phyloP scores from a whole-genome alignment of 1,284 basidiomycete genomes.

The Thelephora terrestris region DNA sequence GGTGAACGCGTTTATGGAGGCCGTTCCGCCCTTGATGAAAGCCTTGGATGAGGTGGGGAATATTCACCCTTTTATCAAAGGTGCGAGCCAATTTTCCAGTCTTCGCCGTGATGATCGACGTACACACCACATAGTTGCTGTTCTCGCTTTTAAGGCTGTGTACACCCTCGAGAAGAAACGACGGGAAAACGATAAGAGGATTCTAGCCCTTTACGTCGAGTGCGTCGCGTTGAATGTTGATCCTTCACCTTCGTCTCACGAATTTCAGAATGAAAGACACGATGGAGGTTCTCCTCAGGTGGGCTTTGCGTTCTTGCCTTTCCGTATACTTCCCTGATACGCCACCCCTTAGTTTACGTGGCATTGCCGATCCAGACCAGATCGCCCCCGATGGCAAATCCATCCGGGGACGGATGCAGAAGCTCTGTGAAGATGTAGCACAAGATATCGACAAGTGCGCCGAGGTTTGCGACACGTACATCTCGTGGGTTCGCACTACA shows the following conservation, averaged over 20 bases:
- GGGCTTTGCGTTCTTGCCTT: constrained; percentile 8
- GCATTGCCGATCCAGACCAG: constrained; percentile 12
- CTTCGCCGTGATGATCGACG: too few relatives aligned
- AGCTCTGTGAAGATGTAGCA: constrained; percentile 14
- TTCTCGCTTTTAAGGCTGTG: constrained; percentile 33
- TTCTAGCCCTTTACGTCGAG: constrained; percentile 28
- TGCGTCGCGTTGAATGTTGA: too few relatives aligned
- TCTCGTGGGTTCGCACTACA: constrained; percentile 6
- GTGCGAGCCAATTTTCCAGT: not conserved
- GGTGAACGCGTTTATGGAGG: constrained; percentile 8
- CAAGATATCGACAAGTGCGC: constrained; percentile 22
- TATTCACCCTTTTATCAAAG: constrained; percentile 8
- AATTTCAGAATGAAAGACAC: constrained; percentile 28
- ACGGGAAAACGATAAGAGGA: constrained; percentile 33
- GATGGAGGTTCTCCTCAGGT: constrained; percentile 34
- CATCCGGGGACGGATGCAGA: constrained; percentile 14
- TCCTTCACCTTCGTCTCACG: too few relatives aligned
- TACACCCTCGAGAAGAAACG: constrained; percentile 30
- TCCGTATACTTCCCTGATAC: not conserved
- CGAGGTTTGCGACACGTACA: constrained; percentile 23
- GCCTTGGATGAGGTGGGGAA: constrained; percentile 8
- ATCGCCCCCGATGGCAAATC: constrained; percentile 13
- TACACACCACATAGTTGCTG: constrained; percentile 21
- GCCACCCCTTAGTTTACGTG: constrained; percentile 9
- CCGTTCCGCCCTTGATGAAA: constrained; percentile 8